These are phyloP conservation scores for Jacaranda copaia DNA, from an alignment of 257 asterid species.

Conservation along the genomic window DNA sequence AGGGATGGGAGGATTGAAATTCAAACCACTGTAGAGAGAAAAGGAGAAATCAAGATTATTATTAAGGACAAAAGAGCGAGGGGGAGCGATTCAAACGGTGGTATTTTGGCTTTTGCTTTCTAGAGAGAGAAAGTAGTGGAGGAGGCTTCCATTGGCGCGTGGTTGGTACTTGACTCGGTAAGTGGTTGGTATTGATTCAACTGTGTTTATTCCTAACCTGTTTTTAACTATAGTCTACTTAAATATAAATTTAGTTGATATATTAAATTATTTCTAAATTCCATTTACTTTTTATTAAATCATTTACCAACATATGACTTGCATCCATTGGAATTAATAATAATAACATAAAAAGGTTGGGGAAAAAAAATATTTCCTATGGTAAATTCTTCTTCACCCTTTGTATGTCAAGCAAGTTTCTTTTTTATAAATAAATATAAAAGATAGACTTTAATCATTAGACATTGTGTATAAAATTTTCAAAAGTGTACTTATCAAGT, in stretches of 20 bases:
- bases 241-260: no score
- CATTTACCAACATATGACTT: no score
- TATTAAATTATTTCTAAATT: neutral
- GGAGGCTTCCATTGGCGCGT: slow-evolving; percentile 45
- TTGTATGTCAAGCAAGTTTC: no score
- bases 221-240: no score
- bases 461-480: no score
- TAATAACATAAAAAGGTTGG: no score
- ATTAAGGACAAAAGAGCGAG: slow-evolving; percentile 12
- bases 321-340: no score
- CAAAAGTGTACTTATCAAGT: no score
- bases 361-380: no score
- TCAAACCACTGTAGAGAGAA: slow-evolving; percentile 42
- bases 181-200: slow-evolving; percentile 35
- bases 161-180: slow-evolving; percentile 8
- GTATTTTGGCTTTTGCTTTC: slow-evolving; percentile 19
- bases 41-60: neutral
- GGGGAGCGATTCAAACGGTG: slow-evolving; percentile 57
- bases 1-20: slow-evolving; percentile 39
- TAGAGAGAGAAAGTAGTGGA: slow-evolving; percentile 18
- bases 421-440: no score
- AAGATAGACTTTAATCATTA: no score
- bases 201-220: neutral
- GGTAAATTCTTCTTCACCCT: no score
- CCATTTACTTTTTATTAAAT: neutral